phyloP scores from a whole-genome alignment of 495 filamentous ascomycete genomes.

The Aspergillus biplanus region DNA sequence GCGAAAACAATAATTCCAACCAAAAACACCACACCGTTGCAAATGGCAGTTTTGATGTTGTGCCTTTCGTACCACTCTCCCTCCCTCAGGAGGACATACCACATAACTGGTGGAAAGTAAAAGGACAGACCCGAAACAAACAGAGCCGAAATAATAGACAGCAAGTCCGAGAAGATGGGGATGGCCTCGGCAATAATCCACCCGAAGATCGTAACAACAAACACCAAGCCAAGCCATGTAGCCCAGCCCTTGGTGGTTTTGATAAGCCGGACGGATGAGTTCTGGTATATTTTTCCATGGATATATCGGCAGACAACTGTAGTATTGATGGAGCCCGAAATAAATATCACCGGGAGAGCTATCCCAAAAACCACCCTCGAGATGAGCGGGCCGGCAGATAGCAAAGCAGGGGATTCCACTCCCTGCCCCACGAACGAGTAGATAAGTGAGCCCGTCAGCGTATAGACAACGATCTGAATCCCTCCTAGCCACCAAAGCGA shows the following conservation, averaged over 20 bases:
- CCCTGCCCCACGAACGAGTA: conserved; percentile 67
- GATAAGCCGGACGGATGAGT: conserved; percentile 58
- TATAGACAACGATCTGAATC: conserved; percentile 67
- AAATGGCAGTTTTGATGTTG: background rate
- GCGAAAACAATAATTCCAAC: background rate
- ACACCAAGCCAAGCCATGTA: conserved; percentile 58
- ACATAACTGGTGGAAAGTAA: conserved; percentile 66
- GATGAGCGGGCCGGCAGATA: conserved; percentile 59
- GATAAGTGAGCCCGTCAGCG: conserved; percentile 64
- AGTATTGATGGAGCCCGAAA: conserved; percentile 64
- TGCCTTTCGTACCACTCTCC: conserved; percentile 19
- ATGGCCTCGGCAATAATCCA: conserved; percentile 70
- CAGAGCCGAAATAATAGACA: conserved; percentile 62
- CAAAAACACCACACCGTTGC: background rate
- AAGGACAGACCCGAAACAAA: conserved; percentile 69
- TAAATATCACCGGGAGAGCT: conserved; percentile 73
- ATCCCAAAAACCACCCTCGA: conserved; percentile 74
- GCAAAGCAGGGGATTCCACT: conserved; percentile 69
- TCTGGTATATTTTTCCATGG: conserved; percentile 57
- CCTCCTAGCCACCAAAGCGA: conserved; percentile 60
- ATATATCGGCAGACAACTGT: conserved; percentile 62
- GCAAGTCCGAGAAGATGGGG: conserved; percentile 66
- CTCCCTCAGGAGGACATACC: conserved; percentile 57
- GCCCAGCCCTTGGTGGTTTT: conserved; percentile 59
- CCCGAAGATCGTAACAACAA: conserved; percentile 58